Evolutionary conservation across 768 basidiomycete genomes (phyloP), one percentile per base, ranked within the genome.

Genomic region (Candolleomyces aberdarensis): DNA sequence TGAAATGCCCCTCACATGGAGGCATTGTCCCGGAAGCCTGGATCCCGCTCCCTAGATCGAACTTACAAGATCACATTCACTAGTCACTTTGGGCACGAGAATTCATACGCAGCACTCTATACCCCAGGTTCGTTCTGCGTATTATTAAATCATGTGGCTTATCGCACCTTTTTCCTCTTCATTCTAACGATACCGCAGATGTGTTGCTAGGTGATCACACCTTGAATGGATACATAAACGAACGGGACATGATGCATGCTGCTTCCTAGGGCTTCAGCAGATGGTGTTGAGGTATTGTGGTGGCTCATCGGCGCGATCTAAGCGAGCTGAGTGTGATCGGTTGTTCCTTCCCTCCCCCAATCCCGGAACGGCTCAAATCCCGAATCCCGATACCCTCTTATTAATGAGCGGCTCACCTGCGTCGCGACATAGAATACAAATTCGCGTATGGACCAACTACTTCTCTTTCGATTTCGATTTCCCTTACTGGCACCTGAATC

Each of bases 151-250:
- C 56, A 62, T 31, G 56, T 57, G 57, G 31, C 31, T 32, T 57
- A 50, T 46, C 11, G 29, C 20, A 19, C 52, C 48, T 13, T 40
- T 46, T 57, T 32, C 62, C 61, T 65, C 66, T 68, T 63, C 67
- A 68, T 70, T 66, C 64, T 63, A 56, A 26, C 58, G 22, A 51
- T 41, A 26, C 63, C 59, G 56, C 60, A 17, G 47, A 54, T 58
- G 56, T 53, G 61, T 62, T 61, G 59, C 59, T 60, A 62, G 52
- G 59, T 51, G 55, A 58, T 51, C 40, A 14, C 29, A 40, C 58
- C 52, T 22, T 56, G 62, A 60, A 48, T 58, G 63, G 66, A 49
- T 63, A 66, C 54, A 70, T 67, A 67, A 36, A 36, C 36, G 36
- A 36, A 36, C 36, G 11, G 36, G 36, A 36, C 36, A 36, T 36